Evolutionary conservation across 495 filamentous ascomycete genomes (phyloP).

Genomic region (Pyrenula massariospora): DNA sequence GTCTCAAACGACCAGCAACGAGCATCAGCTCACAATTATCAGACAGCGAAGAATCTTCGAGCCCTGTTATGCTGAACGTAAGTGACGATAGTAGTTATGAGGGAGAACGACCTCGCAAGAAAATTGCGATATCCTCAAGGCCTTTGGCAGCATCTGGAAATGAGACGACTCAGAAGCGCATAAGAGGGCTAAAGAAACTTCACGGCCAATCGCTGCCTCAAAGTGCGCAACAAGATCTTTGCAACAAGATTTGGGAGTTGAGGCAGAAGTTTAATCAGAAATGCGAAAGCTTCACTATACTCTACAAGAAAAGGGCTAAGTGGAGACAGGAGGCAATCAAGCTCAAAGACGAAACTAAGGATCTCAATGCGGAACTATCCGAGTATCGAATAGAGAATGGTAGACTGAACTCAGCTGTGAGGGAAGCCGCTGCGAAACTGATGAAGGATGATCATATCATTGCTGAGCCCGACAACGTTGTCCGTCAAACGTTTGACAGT

Average conservation of each 20-base stretch:
- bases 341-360: background rate
- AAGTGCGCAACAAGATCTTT: background rate
- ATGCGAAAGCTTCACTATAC: background rate
- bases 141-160: background rate
- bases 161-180: background rate
- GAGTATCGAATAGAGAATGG: background rate
- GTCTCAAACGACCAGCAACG: too few species aligned
- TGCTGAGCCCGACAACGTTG: background rate
- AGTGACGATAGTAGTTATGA: background rate
- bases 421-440: background rate
- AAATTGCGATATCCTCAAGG: background rate
- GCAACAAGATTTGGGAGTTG: background rate
- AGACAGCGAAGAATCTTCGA: too few species aligned
- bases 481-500: background rate
- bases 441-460: background rate
- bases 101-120: background rate
- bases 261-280: background rate
- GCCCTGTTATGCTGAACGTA: too few species aligned
- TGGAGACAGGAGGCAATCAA: too few species aligned
- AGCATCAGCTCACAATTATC: too few species aligned
- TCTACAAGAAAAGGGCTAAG: too few species aligned
- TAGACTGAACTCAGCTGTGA: background rate
- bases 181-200: background rate
- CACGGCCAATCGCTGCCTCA: too few species aligned
- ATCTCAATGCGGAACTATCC: background rate